Base-by-base conservation (phyloP, 2,329 filamentous ascomycete species). In the Ascochyta rabiei region DNA sequence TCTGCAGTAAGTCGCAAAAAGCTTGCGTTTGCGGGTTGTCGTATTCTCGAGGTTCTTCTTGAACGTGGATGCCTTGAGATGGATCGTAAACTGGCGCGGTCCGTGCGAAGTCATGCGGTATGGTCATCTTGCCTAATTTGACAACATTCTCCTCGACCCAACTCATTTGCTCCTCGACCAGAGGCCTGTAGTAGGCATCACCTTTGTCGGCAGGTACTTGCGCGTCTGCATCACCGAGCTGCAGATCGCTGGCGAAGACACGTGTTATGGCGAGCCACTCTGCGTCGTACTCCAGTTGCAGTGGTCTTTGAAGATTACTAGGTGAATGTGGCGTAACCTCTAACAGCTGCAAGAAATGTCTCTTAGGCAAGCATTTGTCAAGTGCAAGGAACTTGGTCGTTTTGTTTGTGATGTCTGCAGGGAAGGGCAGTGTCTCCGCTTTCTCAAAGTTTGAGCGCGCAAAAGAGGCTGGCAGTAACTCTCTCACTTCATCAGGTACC, bases 191-290 rank as follows among this genome's bases (percentile, higher is more conserved):
- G 45, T 82, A 76, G 2, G 80, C 83, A 72, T 96, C 86, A 18
- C 90, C 89, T 23, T 84, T 79, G 67, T 96, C 82, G 1, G 77
- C 72, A 0, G 88, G 81, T 0, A 83, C 75, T 34, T 76, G 74
- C 1, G 83, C 81, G 7, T 76, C 70, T 5, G 80, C 80, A 53
- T 90, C 89, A 1, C 78, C 75, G 2, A 95, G 80, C 26, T 75
- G 67, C 38, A 80, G 67, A 35, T 85, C 81, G 3, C 80, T 66
- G 35, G 89, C 85, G 69, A 98, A 96, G 7, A 87, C 88, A 37
- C 93, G 89, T 12, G 88, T 93, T 60, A 99, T 97, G 37, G 95
- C 89, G 7, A 99, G 86, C 93, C 93, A 99, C 77, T 99, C 95
- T 10, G 88, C 86, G 73, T 99, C 95, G 71, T 99, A 98, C 42